Base-by-base conservation (phyloP, 2,329 filamentous ascomycete genomes). In the Sclerotiophoma versabilis region DNA sequence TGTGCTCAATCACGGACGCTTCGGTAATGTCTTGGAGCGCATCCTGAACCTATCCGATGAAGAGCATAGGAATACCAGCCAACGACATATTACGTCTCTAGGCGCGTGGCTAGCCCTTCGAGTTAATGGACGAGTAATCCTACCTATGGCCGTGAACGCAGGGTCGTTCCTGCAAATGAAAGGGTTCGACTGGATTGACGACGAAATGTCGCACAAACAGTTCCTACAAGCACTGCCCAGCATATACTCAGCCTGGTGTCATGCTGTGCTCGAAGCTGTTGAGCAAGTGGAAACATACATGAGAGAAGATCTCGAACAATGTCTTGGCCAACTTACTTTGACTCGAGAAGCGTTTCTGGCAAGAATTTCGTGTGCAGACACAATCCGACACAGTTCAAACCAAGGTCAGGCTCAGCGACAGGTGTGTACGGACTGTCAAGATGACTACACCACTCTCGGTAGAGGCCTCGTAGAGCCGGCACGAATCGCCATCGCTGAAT, bases 101-200 rank as follows among this genome's bases (percentile, higher is more conserved):
- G 43, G 59, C 12, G 36, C 32, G 8, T 56, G 49, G 50, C 25
- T 62, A 10, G 53, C 59, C 26, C 44, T 62, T 11, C 43, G 51
- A 19, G 57, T 46, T 5, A 51, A 7, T 12, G 54, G 59, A 1
- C 34, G 50, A 17, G 48, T 45, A 5, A 4, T 62, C 8, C 38
- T 62, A 6, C 59, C 57, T 4, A 62, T 62, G 59, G 36, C n/a
- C 5, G 19, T 54, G 5, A 50, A 49, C 15, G 57, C 44, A 20
- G 59, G 59, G 5, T 54, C 59, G 10, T 59, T 62, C 19, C 19
- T 62, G 5, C 59, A 55, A 10, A 62, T 60, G 50, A 50, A 20
- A 10, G 59, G 59, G 10, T 62, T 62, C 30, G 59, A 62, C 25
- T 62, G 59, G 59, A 45, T 58, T 9, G 44, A 57, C 2, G 59